A percentile compares a stretch with the other conserved stretches of the same genome.
phyloP scores from a whole-genome alignment of 2,329 filamentous ascomycete genomes.

The Exophiala spinifera region DNA sequence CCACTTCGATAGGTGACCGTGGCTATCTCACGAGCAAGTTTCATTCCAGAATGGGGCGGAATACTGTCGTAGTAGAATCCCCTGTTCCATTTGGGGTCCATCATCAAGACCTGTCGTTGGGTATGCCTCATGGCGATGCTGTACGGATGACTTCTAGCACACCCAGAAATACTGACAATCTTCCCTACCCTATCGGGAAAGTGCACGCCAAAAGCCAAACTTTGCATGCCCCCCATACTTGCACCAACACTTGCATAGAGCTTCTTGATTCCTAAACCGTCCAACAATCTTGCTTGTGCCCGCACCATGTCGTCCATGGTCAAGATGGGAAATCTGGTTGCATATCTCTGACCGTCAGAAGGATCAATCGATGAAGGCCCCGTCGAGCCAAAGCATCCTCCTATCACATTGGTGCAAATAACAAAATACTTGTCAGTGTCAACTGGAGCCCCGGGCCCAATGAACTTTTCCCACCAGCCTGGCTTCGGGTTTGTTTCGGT shows the following conservation, averaged over 20 bases:
- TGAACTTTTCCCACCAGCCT: slow-evolving; percentile 99
- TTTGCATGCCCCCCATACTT: slow-evolving; percentile 99
- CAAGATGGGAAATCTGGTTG: slow-evolving; percentile 90
- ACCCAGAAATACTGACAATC: slow-evolving; percentile 87
- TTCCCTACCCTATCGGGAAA: slow-evolving; percentile 78
- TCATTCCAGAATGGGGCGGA: slow-evolving; percentile 95
- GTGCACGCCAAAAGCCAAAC: slow-evolving; percentile 77
- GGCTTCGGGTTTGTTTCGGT: slow-evolving; percentile 81
- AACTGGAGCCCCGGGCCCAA: slow-evolving; percentile 77
- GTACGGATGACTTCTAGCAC: slow-evolving; percentile 91
- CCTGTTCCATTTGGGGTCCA: slow-evolving; percentile 95
- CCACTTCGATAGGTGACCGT: slow-evolving; percentile 96
- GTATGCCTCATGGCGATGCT: slow-evolving; percentile 98
- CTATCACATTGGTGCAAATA: slow-evolving; percentile 94
- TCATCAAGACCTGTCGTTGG: slow-evolving; percentile 96
- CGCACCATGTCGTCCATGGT: slow-evolving; percentile 98
- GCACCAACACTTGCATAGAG: slow-evolving; percentile 91
- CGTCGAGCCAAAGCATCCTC: slow-evolving; percentile 93
- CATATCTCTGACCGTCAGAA: slow-evolving; percentile 81
- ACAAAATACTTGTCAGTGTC: slow-evolving; percentile 91
- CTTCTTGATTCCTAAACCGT: slow-evolving; percentile 69
- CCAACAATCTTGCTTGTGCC: slow-evolving; percentile 86
- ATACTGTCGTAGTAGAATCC: slow-evolving; percentile 87
- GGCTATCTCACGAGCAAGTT: slow-evolving; percentile 92
- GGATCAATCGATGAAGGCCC: slow-evolving; percentile 87